Evolutionary conservation across 1,139 yeast genomes (phyloP).

Genomic region (Williopsis jadinii): DNA sequence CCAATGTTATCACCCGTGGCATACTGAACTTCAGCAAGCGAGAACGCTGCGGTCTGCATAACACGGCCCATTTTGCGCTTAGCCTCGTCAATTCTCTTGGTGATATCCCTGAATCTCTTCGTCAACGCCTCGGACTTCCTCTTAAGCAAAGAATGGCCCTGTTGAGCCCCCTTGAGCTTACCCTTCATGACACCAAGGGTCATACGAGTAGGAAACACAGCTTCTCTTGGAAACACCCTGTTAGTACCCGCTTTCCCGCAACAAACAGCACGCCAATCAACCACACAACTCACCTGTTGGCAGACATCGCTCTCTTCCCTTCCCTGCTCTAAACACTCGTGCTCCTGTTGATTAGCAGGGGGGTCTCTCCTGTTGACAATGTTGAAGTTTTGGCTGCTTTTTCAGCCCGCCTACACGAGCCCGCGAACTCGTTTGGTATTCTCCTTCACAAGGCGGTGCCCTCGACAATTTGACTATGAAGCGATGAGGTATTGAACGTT

Average conservation of each 20-base stretch:
- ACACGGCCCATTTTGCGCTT: constrained; percentile 97
- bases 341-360: not conserved
- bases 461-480: not conserved
- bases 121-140: constrained; percentile 97
- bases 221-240: constrained; percentile 43
- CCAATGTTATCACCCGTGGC: constrained; percentile 96
- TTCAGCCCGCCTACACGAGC: no score
- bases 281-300: not conserved
- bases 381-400: no score
- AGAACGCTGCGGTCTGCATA: constrained; percentile 97
- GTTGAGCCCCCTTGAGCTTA: constrained; percentile 94
- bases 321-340: no score
- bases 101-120: constrained; percentile 91
- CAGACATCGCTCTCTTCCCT: not conserved
- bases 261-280: not conserved
- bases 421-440: not conserved
- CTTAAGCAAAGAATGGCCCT: constrained; percentile 88
- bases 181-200: constrained; percentile 92
- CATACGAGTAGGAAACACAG: constrained; percentile 96
- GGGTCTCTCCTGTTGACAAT: not conserved
- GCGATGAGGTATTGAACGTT: not conserved
- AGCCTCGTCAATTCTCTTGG: constrained; percentile 88
- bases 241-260: no score
- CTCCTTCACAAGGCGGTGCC: not conserved
- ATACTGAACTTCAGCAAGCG: constrained; percentile 92